phyloP scores from a whole-genome alignment of 2,329 filamentous ascomycete genomes.

The Sporothrix euskadiensis region DNA sequence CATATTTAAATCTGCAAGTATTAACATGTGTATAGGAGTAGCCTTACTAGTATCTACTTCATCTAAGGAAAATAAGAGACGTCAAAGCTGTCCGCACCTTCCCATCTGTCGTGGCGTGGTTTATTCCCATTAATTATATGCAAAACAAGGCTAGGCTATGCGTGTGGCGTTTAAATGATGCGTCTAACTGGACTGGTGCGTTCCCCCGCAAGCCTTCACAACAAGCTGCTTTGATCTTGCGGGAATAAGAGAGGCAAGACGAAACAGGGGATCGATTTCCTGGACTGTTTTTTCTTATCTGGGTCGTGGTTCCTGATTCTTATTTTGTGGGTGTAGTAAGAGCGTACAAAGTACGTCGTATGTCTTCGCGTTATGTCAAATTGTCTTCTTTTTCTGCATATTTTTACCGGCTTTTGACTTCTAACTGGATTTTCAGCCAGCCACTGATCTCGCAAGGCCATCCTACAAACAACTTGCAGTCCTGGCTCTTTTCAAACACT shows the following conservation, averaged over 20 bases:
- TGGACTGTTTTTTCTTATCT: background rate
- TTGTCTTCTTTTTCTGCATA: background rate
- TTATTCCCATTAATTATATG: background rate
- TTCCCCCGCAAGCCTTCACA: background rate
- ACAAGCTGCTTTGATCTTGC: background rate
- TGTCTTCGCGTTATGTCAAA: background rate
- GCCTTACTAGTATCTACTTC: too few species aligned
- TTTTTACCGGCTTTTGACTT: background rate
- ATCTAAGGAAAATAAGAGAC: background rate
- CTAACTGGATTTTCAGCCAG: background rate
- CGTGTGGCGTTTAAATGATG: background rate
- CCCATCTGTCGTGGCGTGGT: background rate
- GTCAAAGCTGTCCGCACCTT: background rate
- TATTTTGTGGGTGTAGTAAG: background rate
- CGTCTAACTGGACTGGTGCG: background rate
- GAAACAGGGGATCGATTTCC: background rate
- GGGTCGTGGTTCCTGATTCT: background rate
- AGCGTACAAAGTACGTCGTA: background rate
- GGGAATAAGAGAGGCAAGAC: background rate
- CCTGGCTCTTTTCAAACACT: background rate
- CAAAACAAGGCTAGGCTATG: slow-evolving; percentile 1
- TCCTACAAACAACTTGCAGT: background rate
- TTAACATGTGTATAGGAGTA: too few species aligned
- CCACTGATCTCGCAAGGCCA: background rate
- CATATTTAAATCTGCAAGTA: background rate